Evolutionary conservation across 768 basidiomycete genomes (phyloP).

Genomic region (Pulveroboletus frians): DNA sequence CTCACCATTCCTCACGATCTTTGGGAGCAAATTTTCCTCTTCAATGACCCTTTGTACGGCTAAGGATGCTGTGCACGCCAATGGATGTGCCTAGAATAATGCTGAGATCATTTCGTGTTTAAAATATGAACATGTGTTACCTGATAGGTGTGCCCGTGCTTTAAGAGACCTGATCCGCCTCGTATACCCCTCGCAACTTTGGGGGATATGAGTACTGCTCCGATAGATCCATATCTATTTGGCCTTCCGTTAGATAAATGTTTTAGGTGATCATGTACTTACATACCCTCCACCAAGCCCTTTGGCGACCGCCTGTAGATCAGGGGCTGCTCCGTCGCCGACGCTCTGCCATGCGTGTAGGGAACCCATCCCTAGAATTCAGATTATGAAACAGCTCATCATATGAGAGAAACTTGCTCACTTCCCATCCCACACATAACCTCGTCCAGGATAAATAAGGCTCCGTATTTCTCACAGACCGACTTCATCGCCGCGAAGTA

Average conservation of each 20-base stretch:
- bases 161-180: conserved; percentile 65
- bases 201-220: conserved; percentile 73
- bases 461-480: conserved; percentile 69
- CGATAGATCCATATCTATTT: conserved; percentile 71
- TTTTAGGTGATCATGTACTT: not conserved
- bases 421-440: conserved; percentile 93
- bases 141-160: conserved; percentile 86
- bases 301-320: conserved; percentile 86
- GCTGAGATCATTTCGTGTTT: not conserved
- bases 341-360: conserved; percentile 83
- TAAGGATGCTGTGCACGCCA: conserved; percentile 73
- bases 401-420: conserved; percentile 34
- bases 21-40: conserved; percentile 65
- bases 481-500: conserved; percentile 84
- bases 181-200: conserved; percentile 66
- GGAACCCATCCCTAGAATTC: conserved; percentile 69
- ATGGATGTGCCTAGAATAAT: conserved; percentile 54
- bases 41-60: conserved; percentile 75
- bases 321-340: conserved; percentile 73
- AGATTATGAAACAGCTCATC: not conserved
- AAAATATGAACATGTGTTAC: conserved; percentile 27
- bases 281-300: conserved; percentile 83
- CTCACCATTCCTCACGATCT: conserved; percentile 53
- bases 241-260: conserved; percentile 4
- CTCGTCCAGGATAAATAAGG: conserved; percentile 81